These are phyloP conservation scores for Apiotrichum siamense DNA, from an alignment of 1,284 basidiomycete species.

Conservation along the genomic window DNA sequence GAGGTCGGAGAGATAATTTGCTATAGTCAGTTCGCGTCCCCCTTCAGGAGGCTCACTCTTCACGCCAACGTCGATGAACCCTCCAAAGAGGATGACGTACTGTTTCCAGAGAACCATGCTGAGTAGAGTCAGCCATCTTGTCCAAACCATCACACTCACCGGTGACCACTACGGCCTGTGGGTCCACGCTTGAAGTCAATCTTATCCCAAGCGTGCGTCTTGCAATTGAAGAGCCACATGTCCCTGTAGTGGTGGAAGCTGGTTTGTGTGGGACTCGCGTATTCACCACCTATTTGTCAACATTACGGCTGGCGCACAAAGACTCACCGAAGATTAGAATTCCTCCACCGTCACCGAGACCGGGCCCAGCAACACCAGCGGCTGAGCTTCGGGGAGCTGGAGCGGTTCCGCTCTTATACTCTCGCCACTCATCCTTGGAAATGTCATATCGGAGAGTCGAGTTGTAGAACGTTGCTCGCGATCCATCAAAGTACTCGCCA, in stretches of 20 bases:
- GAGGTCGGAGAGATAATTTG: conserved; percentile 76
- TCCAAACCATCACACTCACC: conserved; percentile 49
- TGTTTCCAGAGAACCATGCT: conserved; percentile 92
- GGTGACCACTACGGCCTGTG: conserved; percentile 74
- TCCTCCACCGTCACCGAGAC: conserved; percentile 63
- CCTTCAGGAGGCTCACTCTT: conserved; percentile 53
- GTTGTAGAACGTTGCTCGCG: conserved; percentile 53
- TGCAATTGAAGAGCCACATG: conserved; percentile 48
- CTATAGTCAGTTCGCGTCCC: conserved; percentile 44
- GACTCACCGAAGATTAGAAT: conserved; percentile 70
- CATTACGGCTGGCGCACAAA: neutral
- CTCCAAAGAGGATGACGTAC: conserved; percentile 76
- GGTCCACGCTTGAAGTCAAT: conserved; percentile 81
- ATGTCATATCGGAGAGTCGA: conserved; percentile 20
- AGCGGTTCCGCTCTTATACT: conserved; percentile 71
- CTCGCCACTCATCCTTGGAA: conserved; percentile 71
- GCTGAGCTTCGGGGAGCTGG: conserved; percentile 81
- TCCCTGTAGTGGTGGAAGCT: conserved; percentile 88
- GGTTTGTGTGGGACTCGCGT: conserved; percentile 76
- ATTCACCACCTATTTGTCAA: conserved; percentile 63
- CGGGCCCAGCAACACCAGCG: conserved; percentile 63
- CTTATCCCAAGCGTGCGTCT: conserved; percentile 72
- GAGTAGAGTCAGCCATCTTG: neutral
- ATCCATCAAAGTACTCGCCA: conserved; percentile 77
- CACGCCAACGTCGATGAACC: conserved; percentile 75